Evolutionary conservation across 805 yeast species (phyloP), one percentile per base, ranked within the genome.

Genomic region (Starmerella etchellsii): DNA sequence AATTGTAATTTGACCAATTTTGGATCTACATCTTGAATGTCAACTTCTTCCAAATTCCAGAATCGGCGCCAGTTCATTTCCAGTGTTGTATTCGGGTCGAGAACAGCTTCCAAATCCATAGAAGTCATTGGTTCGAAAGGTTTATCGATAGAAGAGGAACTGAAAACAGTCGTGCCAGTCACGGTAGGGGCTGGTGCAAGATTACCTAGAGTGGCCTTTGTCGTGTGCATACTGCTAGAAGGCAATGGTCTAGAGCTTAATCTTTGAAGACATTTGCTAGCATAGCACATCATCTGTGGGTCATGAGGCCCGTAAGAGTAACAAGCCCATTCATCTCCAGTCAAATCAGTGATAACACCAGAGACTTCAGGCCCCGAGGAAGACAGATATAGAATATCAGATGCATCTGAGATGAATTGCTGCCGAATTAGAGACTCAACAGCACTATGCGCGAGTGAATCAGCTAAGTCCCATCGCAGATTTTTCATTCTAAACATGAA

Each of bases 1-100:
- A 82, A 77, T 55, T 83, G 94, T 28, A 74, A 67, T 51, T 73
- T 74, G n/a, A 75, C 65, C 15, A 37, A 20, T 13, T 32, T 36
- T 3, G 40, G 34, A 31, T 58, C 60, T 2, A 46, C 36, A 15
- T 41, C 46, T 7, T 41, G 47, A 5, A 49, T 27, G 19, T 45
- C 50, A 3, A 40, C 43, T 20, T 48, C 40, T 2, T 49, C 49
- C 10, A 53, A 27, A 3, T 35, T 31, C 57, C 57, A 53, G 39
- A 34, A 53, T 14, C 40, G 39, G 9, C 49, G 46, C 57, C 57
- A 53, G 37, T 53, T 54, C 49, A 53, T 50, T 28, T 53, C 54
- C 11, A 49, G 31, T 3, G 39, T 10, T 7, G 21, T 14, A 34
- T 14, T 44, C 39, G 23, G 15, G 10, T 19, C 25, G 15, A 25